These are phyloP conservation scores for Bullera alba DNA, from an alignment of 768 basidiomycete genomes.

Conservation along the genomic window DNA sequence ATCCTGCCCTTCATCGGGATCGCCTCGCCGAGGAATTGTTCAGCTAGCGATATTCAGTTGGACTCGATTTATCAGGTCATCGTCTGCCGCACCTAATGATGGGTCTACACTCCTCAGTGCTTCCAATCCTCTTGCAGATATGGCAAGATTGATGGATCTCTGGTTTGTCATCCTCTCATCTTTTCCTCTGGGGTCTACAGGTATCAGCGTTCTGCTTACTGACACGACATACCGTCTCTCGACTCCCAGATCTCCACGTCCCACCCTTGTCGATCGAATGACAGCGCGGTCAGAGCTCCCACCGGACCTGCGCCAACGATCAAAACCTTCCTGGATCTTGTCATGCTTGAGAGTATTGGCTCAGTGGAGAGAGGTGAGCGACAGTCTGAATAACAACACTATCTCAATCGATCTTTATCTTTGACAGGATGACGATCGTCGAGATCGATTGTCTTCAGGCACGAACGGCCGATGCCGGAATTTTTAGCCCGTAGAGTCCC, in stretches of 20 bases:
- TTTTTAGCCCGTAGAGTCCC: too few relatives aligned
- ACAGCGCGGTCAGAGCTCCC: constrained; percentile 80
- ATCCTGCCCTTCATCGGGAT: constrained; percentile 95
- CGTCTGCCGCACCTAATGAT: constrained; percentile 31
- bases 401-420: too few relatives aligned
- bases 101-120: constrained; percentile 74
- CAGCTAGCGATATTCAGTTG: constrained; percentile 43
- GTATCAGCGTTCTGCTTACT: not conserved
- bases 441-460: too few relatives aligned
- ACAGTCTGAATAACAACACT: too few relatives aligned
- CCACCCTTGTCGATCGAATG: constrained; percentile 79
- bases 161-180: constrained; percentile 27
- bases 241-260: constrained; percentile 44
- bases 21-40: constrained; percentile 54
- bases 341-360: too few relatives aligned
- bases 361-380: too few relatives aligned
- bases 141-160: constrained; percentile 92
- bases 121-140: constrained; percentile 85
- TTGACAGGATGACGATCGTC: too few relatives aligned
- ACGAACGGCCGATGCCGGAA: too few relatives aligned
- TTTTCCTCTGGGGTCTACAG: constrained; percentile 35
- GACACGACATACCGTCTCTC: constrained; percentile 28
- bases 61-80: not conserved
- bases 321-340: constrained; percentile 42
- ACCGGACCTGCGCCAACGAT: constrained; percentile 81